Conservation (phyloP, 768 basidiomycete genomes). For the Chlorophyllum brunneum region DNA sequence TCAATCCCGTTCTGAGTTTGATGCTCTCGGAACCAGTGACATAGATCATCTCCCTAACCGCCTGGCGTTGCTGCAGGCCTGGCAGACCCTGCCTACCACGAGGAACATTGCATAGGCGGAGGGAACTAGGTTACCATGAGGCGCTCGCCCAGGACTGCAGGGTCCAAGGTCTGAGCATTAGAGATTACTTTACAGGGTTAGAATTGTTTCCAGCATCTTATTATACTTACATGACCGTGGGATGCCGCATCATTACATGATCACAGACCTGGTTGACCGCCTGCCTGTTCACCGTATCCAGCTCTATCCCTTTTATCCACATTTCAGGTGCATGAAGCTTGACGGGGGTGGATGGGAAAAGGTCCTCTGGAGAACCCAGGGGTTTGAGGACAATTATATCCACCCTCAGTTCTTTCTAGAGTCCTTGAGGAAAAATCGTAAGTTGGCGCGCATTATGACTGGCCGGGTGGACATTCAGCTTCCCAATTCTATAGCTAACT, state of each 20-base stretch:
- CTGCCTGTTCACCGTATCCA: not conserved
- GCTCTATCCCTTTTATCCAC: not conserved
- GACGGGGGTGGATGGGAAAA: constrained; percentile 49
- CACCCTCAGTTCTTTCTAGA: constrained; percentile 70
- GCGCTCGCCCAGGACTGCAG: not conserved
- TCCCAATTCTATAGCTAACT: constrained; percentile 54
- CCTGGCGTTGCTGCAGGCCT: too few relatives aligned
- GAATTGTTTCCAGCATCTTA: not conserved
- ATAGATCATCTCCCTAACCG: too few relatives aligned
- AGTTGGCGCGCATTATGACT: constrained; percentile 22
- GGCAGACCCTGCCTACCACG: not conserved
- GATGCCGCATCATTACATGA: constrained; percentile 8
- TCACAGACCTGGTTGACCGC: constrained; percentile 3
- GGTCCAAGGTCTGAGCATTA: not conserved
- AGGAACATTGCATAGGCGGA: not conserved
- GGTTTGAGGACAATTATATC: constrained; percentile 84
- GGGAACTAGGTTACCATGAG: not conserved
- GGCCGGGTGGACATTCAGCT: not conserved
- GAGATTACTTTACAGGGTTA: constrained; percentile 8
- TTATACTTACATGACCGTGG: constrained; percentile 11
- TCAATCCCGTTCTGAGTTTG: not conserved
- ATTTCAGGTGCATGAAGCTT: constrained; percentile 1
- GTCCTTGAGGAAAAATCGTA: constrained; percentile 76
- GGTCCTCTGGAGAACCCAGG: constrained; percentile 74
- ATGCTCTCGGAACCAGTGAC: too few relatives aligned